These are phyloP conservation scores for Nematocida major DNA, from an alignment of 371 early-diverging fungal species.

Conservation along the genomic window DNA sequence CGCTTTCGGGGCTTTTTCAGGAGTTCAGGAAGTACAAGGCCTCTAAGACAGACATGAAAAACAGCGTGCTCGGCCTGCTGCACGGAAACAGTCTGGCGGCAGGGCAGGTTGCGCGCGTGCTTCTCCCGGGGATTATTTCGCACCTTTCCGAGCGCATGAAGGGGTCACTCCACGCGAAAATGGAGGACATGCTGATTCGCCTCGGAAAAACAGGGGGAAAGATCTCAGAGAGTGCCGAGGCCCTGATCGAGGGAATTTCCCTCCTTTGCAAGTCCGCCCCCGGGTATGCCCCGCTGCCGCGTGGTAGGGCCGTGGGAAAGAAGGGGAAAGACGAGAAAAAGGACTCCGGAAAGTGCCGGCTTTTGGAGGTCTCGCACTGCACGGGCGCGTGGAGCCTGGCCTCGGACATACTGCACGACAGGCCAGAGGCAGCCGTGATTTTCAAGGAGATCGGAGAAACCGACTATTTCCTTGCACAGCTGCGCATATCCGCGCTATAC, in stretches of 20 bases:
- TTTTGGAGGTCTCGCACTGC: conserved; percentile 10
- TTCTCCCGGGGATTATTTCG: conserved; percentile 5
- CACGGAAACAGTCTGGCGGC: conserved; percentile 5
- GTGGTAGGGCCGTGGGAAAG: background rate
- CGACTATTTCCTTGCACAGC: conserved; percentile 81
- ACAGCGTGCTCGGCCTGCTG: conserved; percentile 1
- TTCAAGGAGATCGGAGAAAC: conserved; percentile 54
- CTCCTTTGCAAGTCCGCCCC: conserved; percentile 9
- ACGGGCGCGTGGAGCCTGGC: conserved; percentile 26
- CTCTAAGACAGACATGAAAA: conserved; percentile 1
- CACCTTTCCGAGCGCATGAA: conserved; percentile 3
- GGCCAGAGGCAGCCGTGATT: background rate
- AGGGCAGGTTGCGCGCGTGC: background rate
- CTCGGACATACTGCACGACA: background rate
- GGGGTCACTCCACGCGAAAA: background rate
- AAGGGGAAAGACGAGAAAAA: background rate
- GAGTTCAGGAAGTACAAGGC: conserved; percentile 4
- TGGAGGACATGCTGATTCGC: conserved; percentile 41
- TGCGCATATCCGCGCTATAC: conserved; percentile 80
- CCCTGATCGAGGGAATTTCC: conserved; percentile 14
- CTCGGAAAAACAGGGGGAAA: background rate
- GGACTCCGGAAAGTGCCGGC: background rate
- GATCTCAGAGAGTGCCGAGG: conserved; percentile 19
- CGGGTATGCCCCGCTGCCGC: background rate
- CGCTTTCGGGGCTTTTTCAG: background rate